phyloP scores from a whole-genome alignment of 164 flowering plant genomes.

The Vitis rotundifolia region DNA sequence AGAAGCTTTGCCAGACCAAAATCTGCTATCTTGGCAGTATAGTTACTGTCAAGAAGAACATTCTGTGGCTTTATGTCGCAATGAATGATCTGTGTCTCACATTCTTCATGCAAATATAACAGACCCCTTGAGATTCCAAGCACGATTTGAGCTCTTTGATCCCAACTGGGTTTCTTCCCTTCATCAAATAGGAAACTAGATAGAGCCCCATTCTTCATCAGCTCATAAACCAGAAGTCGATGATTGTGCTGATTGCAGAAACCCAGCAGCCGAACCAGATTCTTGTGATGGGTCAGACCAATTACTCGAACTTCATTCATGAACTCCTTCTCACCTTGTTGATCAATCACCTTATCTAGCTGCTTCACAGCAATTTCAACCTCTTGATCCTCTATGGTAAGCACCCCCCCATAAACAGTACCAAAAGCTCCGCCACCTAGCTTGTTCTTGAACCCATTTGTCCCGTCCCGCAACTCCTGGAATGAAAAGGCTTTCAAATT shows the following conservation, averaged over 20 bases:
- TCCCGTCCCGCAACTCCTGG: conserved; percentile 27
- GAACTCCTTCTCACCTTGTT: conserved; percentile 28
- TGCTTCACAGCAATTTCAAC: conserved; percentile 30
- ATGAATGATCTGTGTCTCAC: conserved; percentile 25
- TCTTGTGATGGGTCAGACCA: conserved; percentile 31
- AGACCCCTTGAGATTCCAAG: conserved; percentile 27
- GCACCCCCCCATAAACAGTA: conserved; percentile 27
- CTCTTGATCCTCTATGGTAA: conserved; percentile 7
- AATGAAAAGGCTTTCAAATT: conserved; percentile 25
- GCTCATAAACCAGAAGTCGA: conserved; percentile 23
- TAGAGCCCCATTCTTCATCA: conserved; percentile 22
- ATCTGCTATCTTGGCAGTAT: conserved; percentile 31
- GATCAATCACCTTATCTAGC: conserved; percentile 24
- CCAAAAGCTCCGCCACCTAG: conserved; percentile 32
- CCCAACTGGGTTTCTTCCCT: conserved; percentile 26
- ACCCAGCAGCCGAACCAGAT: conserved; percentile 25
- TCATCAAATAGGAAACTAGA: conserved; percentile 20
- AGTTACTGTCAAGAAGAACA: conserved; percentile 18
- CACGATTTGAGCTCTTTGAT: conserved; percentile 18
- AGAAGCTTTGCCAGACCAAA: conserved; percentile 35
- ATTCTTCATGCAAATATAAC: conserved; percentile 23
- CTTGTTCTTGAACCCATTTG: conserved; percentile 22
- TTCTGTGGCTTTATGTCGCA: conserved; percentile 33
- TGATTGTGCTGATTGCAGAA: conserved; percentile 18
- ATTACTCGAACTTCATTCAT: conserved; percentile 30